Base-by-base conservation (phyloP, 192 early-diverging fungal genomes). In the Piromyces sp. region DNA sequence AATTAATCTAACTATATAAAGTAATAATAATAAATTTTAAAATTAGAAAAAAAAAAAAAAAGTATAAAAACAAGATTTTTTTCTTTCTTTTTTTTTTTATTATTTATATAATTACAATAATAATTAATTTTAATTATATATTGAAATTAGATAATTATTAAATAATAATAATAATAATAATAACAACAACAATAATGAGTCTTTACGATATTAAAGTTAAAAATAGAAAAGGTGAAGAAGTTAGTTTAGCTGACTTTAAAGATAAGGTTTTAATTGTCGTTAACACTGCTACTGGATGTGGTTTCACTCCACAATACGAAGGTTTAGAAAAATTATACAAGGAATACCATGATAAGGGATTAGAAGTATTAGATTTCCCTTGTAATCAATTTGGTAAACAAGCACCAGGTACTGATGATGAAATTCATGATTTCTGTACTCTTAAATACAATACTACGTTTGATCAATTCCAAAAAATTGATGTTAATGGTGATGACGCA, bases 351-450 rank as follows among this genome's bases (percentile, higher is more conserved):
- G 89, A 89, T 78, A 81, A 88, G 78, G 96, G 94, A 17, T 90
- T 98, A 79, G 92, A 92, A 30, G 86, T 98, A 78, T 85, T 97
- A 80, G 96, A 95, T n/a, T 94, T 94, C 86, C 97, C 97, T 29
- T 93, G 92, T 83, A 96, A 97, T 88, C 93, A 95, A 90, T 97
- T 97, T 83, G 91, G 85, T 19, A 83, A 82, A 30, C 94, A 95
- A 86, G 92, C 91, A 87, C 86, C 89, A 29, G 90, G 89, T 19
- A 80, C 78, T 19, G 84, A 86, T 28, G 84, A 85, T 29, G 78
- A 80, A 29, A 84, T 80, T 40, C 83, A 30, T 37, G 33, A 51
- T 1, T 85, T 86, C 81, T 96, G 95, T 86, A 84, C 88, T 83
- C 78, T 86, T 30, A 95, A 89, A 85, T 95, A 92, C 81, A 92